These are phyloP conservation scores for Saccharum spontaneum DNA, from an alignment of 176 grass and related monocot species.

Conservation along the genomic window DNA sequence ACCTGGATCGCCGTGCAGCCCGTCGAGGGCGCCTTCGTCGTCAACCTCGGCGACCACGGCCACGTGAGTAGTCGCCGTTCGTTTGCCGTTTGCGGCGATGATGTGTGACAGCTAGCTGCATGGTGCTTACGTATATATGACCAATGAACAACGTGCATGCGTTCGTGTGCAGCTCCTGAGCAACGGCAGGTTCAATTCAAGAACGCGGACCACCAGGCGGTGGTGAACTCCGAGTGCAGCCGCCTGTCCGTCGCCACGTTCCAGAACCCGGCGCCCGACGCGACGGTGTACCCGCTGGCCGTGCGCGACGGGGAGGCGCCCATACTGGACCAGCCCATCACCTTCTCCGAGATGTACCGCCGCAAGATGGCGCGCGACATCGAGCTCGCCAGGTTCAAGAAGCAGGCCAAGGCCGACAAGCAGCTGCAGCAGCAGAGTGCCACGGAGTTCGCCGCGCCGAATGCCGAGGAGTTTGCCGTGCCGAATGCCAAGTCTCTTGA, in stretches of 20 bases:
- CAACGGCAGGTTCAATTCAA: slow-evolving; percentile 97
- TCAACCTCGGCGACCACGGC: slow-evolving; percentile 95
- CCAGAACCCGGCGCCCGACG: slow-evolving; percentile 84
- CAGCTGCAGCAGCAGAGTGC: neutral
- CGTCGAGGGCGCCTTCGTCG: slow-evolving; percentile 68
- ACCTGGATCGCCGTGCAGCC: slow-evolving; percentile 93
- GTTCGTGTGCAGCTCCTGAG: slow-evolving; percentile 55
- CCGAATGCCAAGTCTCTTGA: slow-evolving; percentile 45
- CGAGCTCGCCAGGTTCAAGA: slow-evolving; percentile 77
- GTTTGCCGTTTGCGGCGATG: neutral
- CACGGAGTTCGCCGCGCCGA: slow-evolving; percentile 17
- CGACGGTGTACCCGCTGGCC: slow-evolving; percentile 76
- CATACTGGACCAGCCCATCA: slow-evolving; percentile 72
- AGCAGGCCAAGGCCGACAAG: slow-evolving; percentile 51
- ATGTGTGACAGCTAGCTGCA: no score
- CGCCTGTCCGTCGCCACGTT: slow-evolving; percentile 83
- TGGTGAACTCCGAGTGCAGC: slow-evolving; percentile 80
- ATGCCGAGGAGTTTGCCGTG: neutral
- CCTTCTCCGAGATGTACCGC: slow-evolving; percentile 84
- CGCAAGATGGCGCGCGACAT: slow-evolving; percentile 81
- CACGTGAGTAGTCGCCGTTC: slow-evolving; percentile 37
- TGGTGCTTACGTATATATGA: no score
- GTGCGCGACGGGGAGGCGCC: slow-evolving; percentile 73
- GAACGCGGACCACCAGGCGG: slow-evolving; percentile 91
- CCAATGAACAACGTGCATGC: neutral